Conservation (phyloP, 371 early-diverging fungal genomes). For the Mortierella sp. region DNA sequence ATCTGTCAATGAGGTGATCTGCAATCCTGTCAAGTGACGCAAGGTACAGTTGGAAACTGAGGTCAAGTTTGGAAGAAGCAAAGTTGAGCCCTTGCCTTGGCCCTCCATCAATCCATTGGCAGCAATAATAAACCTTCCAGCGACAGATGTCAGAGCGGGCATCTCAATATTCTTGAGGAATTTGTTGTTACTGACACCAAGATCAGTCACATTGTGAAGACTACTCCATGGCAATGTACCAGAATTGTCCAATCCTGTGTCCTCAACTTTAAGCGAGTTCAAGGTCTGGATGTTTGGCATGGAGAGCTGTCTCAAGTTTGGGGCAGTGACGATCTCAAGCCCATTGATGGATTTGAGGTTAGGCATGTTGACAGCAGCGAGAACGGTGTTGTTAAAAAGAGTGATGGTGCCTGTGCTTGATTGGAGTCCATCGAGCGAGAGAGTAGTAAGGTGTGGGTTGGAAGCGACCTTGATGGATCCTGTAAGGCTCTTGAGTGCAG, state of each 20-base stretch:
- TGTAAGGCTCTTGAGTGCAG: constrained; percentile 59
- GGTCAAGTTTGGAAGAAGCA: constrained; percentile 34
- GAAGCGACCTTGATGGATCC: constrained; percentile 62
- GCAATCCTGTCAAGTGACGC: constrained; percentile 29
- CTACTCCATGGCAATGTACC: constrained; percentile 39
- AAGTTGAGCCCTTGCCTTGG: constrained; percentile 13
- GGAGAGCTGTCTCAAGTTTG: constrained; percentile 58
- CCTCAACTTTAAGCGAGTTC: constrained; percentile 60
- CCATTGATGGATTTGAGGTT: constrained; percentile 52
- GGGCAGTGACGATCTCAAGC: constrained; percentile 62
- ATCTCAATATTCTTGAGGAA: constrained; percentile 61
- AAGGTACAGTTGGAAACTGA: constrained; percentile 40
- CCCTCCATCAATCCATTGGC: constrained; percentile 60
- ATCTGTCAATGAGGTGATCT: constrained; percentile 52
- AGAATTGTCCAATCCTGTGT: constrained; percentile 62
- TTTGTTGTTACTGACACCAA: constrained; percentile 64
- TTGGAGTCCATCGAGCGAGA: constrained; percentile 62
- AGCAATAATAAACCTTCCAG: constrained; percentile 55
- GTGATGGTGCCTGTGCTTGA: constrained; percentile 60
- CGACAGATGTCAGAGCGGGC: constrained; percentile 50
- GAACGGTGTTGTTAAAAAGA: constrained; percentile 61
- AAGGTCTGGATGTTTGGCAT: constrained; percentile 58
- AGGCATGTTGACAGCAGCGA: constrained; percentile 58
- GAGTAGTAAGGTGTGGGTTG: constrained; percentile 56
- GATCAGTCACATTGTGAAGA: constrained; percentile 45